A percentile compares a stretch with the other conserved stretches of the same genome.
Evolutionary conservation across 2,329 filamentous ascomycete genomes (phyloP).

Genomic region (Venturia nashicola): DNA sequence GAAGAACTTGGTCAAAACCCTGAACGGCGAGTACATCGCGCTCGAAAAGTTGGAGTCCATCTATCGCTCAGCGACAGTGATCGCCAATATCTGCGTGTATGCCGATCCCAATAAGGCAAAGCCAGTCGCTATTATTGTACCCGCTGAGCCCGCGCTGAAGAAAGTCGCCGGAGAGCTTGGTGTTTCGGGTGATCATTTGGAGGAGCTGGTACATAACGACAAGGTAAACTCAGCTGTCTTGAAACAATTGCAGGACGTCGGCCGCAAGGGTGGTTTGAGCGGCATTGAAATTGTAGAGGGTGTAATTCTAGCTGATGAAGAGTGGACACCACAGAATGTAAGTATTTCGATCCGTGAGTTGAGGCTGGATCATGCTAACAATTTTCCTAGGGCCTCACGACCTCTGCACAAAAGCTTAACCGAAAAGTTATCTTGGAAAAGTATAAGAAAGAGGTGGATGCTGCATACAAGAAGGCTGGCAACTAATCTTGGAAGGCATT

Average conservation of each 20-base stretch:
- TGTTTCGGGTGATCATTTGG: constrained; percentile 50
- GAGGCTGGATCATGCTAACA: constrained; percentile 13
- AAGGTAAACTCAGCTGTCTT: constrained; percentile 54
- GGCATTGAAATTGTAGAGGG: constrained; percentile 65
- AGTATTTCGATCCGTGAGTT: constrained; percentile 28
- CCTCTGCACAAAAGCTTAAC: constrained; percentile 42
- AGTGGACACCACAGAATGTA: constrained; percentile 79
- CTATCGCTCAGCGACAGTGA: constrained; percentile 68
- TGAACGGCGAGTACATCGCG: constrained; percentile 92
- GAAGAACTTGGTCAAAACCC: constrained; percentile 96
- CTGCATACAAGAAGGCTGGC: constrained; percentile 25
- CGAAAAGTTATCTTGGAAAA: constrained; percentile 36
- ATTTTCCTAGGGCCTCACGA: constrained; percentile 30
- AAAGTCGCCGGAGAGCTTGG: constrained; percentile 44
- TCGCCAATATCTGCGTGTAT: constrained; percentile 79
- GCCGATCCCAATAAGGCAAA: constrained; percentile 63
- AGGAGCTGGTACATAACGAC: constrained; percentile 55
- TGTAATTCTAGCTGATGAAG: constrained; percentile 69
- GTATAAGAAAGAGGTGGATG: constrained; percentile 38
- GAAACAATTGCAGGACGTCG: constrained; percentile 57
- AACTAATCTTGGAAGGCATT: background rate
- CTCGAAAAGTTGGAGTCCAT: constrained; percentile 88
- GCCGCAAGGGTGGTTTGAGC: constrained; percentile 52
- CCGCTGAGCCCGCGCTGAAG: constrained; percentile 43
- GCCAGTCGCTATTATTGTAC: constrained; percentile 70